Evolutionary conservation across 148 eudicot genomes (phyloP), one percentile per base, ranked within the genome.

Genomic region (Hydrangea macrophylla): DNA sequence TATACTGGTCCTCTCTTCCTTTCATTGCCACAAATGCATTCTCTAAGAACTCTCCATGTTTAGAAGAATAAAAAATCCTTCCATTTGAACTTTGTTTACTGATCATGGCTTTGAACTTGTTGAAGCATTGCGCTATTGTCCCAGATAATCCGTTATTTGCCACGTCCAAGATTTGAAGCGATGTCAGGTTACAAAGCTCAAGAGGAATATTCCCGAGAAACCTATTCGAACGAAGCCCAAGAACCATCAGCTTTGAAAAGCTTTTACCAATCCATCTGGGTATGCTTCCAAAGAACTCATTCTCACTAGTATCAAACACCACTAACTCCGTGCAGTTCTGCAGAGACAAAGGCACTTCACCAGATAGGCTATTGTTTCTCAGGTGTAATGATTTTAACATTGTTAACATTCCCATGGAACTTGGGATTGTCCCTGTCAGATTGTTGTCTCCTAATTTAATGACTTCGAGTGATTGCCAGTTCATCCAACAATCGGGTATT

Each of bases 351-450:
- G 78, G 77, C 6, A 78, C 10, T 25, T 17, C 20, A 8, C 78
- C 78, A 33, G 64, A 69, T 11, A 78, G 61, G 2, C 12, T 13
- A 51, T 78, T 78, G 35, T 28, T 37, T 1, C 54, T 7, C 7
- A 78, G 18, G 26, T 70, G 42, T 32, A 73, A 65, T 24, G 73
- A 73, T 50, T 10, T 0, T 0, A 73, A 37, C 1, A 0, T 0
- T 0, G 0, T 1, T 51, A 73, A 26, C 36, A 15, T 6, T 6
- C 74, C 77, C 17, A 78, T 24, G 23, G 77, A 68, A 25, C 42
- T 58, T 23, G 78, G 78, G 30, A 78, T 78, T 7, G 9, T 40
- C 3, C 81, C 81, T 9, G 33, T 58, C 0, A 78, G 53, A 9
- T 63, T 9, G 22, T 78, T 78, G 55, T 64, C 13, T 8, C 55